Evolutionary conservation across 2,329 filamentous ascomycete species (phyloP), one percentile per base, ranked within the genome.

Genomic region (Uncinocarpus reesii): DNA sequence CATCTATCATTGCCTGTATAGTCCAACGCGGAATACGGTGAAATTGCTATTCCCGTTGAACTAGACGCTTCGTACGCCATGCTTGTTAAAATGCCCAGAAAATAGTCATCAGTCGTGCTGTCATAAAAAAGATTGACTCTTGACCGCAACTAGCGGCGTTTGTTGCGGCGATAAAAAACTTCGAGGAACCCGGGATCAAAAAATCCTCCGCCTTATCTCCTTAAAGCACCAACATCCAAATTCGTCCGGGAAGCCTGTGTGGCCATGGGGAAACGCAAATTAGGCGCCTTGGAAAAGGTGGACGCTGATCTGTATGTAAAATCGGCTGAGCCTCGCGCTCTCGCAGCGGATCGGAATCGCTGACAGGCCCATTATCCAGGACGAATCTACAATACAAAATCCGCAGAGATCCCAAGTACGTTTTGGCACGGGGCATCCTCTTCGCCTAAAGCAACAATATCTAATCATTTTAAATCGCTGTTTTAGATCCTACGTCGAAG

Each of bases 331-430:
- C 53, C 44, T 47, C 28, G 49, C 52, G 13, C 28, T 11, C 21
- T 43, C 24, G 29, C 24, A 16, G 2, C 26, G 11, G 24, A 13
- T 10, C n/a, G 18, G n/a, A n/a, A n/a, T n/a, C 20, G 34, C 42
- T 49, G 31, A 49, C 34, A 32, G 18, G 11, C n/a, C n/a, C 29
- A 7, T 40, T 38, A 45, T n/a, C 56, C 60, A 84, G 81, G 59
- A 81, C 87, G 55, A 92, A 84, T 68, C 72, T 95, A 44, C 88
- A 94, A 64, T 86, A 94, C 73, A 95, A 94, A 71, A 88, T 95
- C 62, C 79, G 84, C 55, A 78, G 83, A 65, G 89, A 95, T 69
- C 87, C 89, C 38, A 79, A 81, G 76, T 84, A 74, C 63, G 78
- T 65, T 28, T 18, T 13, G 16, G 36, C 11, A 1, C n/a, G n/a